phyloP scores from a whole-genome alignment of 2,329 filamentous ascomycete species.

The Alternaria atra region DNA sequence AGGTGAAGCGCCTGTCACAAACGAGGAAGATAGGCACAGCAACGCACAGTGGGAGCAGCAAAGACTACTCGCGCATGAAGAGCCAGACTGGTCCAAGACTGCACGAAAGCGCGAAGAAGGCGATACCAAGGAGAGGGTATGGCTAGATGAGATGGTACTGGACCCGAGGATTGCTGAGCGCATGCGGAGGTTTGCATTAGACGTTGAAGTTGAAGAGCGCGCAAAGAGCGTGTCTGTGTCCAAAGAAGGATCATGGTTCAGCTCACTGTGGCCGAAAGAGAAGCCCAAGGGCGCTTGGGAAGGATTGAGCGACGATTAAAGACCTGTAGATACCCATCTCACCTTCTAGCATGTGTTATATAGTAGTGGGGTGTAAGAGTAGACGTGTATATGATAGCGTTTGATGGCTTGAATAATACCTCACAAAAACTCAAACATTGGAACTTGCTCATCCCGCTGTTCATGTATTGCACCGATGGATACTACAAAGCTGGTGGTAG shows the following conservation, averaged over 20 bases:
- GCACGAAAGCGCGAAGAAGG: conserved; percentile 65
- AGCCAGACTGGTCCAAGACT: conserved; percentile 85
- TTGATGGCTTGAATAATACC: conserved; percentile 27
- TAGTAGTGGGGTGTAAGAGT: conserved; percentile 36
- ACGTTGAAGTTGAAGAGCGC: conserved; percentile 73
- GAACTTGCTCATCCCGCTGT: neutral
- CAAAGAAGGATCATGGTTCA: conserved; percentile 39
- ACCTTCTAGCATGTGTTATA: conserved; percentile 32
- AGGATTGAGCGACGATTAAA: conserved; percentile 41
- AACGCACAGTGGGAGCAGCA: conserved; percentile 67
- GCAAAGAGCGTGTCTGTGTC: conserved; percentile 52
- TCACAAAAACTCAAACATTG: neutral
- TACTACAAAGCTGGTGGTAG: neutral
- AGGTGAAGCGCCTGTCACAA: conserved; percentile 38
- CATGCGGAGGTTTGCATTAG: conserved; percentile 82
- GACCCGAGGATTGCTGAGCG: conserved; percentile 78
- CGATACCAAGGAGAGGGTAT: conserved; percentile 68
- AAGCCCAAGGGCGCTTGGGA: conserved; percentile 47
- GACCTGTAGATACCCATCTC: conserved; percentile 27
- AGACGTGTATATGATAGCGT: conserved; percentile 39
- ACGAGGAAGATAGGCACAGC: conserved; percentile 42
- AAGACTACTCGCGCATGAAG: conserved; percentile 72
- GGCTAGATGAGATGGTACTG: conserved; percentile 76
- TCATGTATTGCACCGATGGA: neutral
- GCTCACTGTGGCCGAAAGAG: conserved; percentile 43